These are phyloP conservation scores for Tetraselmis chui DNA, from an alignment of 139 green algal genomes.

Conservation along the genomic window DNA sequence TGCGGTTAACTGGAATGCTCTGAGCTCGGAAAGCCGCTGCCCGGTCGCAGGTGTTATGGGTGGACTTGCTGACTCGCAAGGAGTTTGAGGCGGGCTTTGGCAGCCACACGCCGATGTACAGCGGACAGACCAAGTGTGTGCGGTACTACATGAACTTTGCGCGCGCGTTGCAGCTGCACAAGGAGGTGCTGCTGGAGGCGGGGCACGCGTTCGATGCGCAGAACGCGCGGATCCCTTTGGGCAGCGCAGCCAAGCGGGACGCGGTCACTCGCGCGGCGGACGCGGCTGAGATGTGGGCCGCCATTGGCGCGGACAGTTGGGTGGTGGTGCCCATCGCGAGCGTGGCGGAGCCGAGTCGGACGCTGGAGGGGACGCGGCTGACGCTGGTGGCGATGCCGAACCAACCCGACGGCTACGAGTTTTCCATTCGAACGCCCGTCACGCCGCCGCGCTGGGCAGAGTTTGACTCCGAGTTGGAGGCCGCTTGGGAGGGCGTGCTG, in stretches of 20 bases:
- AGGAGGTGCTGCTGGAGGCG: conserved; percentile 36
- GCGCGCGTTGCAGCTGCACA: conserved; percentile 51
- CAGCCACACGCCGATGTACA: conserved; percentile 86
- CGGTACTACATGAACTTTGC: conserved; percentile 86
- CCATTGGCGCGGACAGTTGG: conserved; percentile 69
- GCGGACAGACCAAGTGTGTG: conserved; percentile 84
- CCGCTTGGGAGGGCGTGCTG: conserved; percentile 56
- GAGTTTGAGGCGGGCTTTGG: conserved; percentile 86
- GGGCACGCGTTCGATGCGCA: conserved; percentile 52
- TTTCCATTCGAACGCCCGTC: conserved; percentile 85
- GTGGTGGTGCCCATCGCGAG: conserved; percentile 78
- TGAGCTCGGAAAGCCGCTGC: too few species aligned
- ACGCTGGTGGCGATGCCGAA: conserved; percentile 41
- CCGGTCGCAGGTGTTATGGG: conserved; percentile 84
- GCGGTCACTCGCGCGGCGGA: conserved; percentile 40
- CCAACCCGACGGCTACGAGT: conserved; percentile 73
- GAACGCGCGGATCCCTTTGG: conserved; percentile 48
- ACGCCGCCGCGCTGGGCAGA: conserved; percentile 32
- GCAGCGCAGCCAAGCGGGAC: conserved; percentile 30
- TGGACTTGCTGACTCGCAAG: conserved; percentile 78
- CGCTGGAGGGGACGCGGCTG: conserved; percentile 76
- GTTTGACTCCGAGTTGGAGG: conserved; percentile 73
- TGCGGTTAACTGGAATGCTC: too few species aligned
- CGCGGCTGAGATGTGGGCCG: conserved; percentile 57
- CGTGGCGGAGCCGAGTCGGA: conserved; percentile 34